phyloP scores from a whole-genome alignment of 1,284 basidiomycete species.

The Ceratobasidium papillatum region DNA sequence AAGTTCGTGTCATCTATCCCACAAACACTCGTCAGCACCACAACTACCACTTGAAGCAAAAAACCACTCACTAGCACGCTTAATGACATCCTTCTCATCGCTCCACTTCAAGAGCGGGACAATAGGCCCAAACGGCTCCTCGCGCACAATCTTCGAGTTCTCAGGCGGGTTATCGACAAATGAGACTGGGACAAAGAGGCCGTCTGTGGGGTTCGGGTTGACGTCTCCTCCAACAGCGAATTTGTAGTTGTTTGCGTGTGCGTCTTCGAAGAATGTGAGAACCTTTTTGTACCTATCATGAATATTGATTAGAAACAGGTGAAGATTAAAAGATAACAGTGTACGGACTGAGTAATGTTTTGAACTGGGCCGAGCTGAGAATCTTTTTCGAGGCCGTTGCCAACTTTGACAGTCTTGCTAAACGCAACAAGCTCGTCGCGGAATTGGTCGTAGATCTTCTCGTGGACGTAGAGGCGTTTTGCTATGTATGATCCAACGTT shows the following conservation, averaged over 20 bases:
- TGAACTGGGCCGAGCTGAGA: slow-evolving; percentile 28
- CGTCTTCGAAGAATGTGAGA: slow-evolving; percentile 21
- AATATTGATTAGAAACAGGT: neutral
- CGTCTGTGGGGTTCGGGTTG: slow-evolving; percentile 14
- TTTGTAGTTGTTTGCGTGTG: slow-evolving; percentile 30
- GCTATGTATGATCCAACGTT: slow-evolving; percentile 1
- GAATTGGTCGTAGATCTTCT: slow-evolving; percentile 57
- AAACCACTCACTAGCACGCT: slow-evolving; percentile 32
- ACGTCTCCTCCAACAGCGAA: slow-evolving; percentile 29
- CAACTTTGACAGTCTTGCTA: slow-evolving; percentile 55
- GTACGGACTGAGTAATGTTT: slow-evolving; percentile 21
- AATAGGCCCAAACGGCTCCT: slow-evolving; percentile 41
- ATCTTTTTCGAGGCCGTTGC: slow-evolving; percentile 48
- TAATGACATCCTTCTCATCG: slow-evolving; percentile 33
- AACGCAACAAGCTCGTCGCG: slow-evolving; percentile 49
- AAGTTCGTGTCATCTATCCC: slow-evolving; percentile 20
- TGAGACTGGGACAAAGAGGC: slow-evolving; percentile 26
- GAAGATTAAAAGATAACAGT: neutral
- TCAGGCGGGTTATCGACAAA: slow-evolving; percentile 38
- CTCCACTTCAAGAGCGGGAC: slow-evolving; percentile 36
- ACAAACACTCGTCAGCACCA: neutral
- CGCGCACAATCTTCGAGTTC: slow-evolving; percentile 32
- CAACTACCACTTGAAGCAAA: neutral
- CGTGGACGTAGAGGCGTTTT: slow-evolving; percentile 58
- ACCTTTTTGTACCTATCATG: slow-evolving; percentile 2